Evolutionary conservation across 371 early-diverging fungal genomes (phyloP), one percentile per base, ranked within the genome.

Genomic region (Coemansia sp.): DNA sequence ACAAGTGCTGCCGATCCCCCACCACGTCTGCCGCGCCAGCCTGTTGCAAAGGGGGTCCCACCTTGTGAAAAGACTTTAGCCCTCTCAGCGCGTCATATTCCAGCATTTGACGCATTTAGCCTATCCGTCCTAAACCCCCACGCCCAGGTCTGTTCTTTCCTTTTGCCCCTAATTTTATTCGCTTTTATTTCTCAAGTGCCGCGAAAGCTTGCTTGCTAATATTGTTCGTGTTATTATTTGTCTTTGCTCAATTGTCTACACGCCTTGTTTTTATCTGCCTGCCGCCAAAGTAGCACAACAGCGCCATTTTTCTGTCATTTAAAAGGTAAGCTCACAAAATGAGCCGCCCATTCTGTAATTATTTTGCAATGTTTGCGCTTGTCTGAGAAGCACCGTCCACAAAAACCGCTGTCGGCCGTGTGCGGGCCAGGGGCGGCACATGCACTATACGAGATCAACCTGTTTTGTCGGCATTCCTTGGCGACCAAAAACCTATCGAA

Each of bases 381-480:
- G 36, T 11, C 36, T 2, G 11, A 36, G 36, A 36, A 36, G 11
- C 36, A 36, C 36, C 36, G 36, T 36, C 36, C 11, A 36, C 36
- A 36, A 36, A 36, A 8, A 8, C 36, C 11, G 36, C 36, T 15
- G 44, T 15, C 15, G 44, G 44, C 44, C n/a, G 44, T 15, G 44
- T 6, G 44, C 2, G 44, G n/a, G 44, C n/a, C 44, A 44, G 13
- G 13, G 24, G 55, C 24, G 13, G n/a, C 26, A 28, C 52, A 19
- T 13, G 55, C 56, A 56, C 56, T 56, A 56, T 56, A 56, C 56
- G n/a, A 29, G 56, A 56, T 56, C 19, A 32, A 56, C 56, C 56
- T 32, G 32, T 28, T 36, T 56, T 56, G 23, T 56, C n/a, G 23
- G 32, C 19, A 19, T 19, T 46, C 46, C n/a, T 28, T 9, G 55